phyloP scores from a whole-genome alignment of 1,139 yeast genomes.

The Blastobotrys malaysiensis region DNA sequence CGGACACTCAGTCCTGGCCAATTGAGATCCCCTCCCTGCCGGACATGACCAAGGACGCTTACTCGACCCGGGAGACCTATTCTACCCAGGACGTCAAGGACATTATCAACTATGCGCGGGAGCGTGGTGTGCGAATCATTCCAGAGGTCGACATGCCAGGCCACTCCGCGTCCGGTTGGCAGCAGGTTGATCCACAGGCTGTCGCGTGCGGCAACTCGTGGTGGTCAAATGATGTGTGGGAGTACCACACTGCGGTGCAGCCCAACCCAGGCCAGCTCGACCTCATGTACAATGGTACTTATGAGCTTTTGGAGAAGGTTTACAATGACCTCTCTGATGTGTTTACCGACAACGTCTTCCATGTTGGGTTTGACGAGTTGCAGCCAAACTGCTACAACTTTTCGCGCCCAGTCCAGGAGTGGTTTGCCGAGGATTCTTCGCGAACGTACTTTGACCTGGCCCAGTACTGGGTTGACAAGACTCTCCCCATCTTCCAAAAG shows the following conservation, averaged over 20 bases:
- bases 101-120: slow-evolving; percentile 37
- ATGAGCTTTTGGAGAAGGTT: slow-evolving; percentile 36
- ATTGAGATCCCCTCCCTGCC: slow-evolving; percentile 37
- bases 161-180: slow-evolving; percentile 45
- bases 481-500: slow-evolving; percentile 36
- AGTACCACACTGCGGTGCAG: slow-evolving; percentile 37
- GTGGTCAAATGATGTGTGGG: slow-evolving; percentile 21
- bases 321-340: slow-evolving; percentile 37
- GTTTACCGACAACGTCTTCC: slow-evolving; percentile 41
- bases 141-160: slow-evolving; percentile 50
- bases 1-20: slow-evolving; percentile 47
- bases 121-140: slow-evolving; percentile 41
- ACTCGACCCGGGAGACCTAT: slow-evolving; percentile 36
- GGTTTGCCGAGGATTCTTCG: slow-evolving; percentile 31
- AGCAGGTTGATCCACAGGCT: slow-evolving; percentile 34
- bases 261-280: slow-evolving; percentile 39
- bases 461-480: slow-evolving; percentile 41
- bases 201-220: slow-evolving; percentile 37
- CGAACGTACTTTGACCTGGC: slow-evolving; percentile 35
- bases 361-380: slow-evolving; percentile 46
- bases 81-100: slow-evolving; percentile 33
- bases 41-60: slow-evolving; percentile 42
- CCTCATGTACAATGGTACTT: slow-evolving; percentile 36
- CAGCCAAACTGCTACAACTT: slow-evolving; percentile 37
- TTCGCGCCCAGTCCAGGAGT: slow-evolving; percentile 31